Conservation (phyloP, 2,329 filamentous ascomycete species). For the Hypomyces rosellus region DNA sequence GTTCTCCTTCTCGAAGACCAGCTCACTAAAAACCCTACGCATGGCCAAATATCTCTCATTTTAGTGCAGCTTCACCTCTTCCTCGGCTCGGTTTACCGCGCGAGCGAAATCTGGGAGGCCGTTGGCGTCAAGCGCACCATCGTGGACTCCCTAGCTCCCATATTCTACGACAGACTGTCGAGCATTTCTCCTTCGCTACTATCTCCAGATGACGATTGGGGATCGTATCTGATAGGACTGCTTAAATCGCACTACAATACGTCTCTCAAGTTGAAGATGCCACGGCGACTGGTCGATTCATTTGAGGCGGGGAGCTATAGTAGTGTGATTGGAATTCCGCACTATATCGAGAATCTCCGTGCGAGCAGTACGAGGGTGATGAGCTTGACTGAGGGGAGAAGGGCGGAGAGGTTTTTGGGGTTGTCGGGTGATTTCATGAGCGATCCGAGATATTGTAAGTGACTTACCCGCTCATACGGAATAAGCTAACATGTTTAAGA, state of each 20-base stretch:
- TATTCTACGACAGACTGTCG: conserved; percentile 51
- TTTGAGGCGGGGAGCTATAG: conserved; percentile 46
- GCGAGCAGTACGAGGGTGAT: conserved; percentile 47
- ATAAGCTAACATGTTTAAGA: conserved; percentile 25
- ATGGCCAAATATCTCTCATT: conserved; percentile 42
- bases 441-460: conserved; percentile 42
- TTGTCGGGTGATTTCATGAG: conserved; percentile 36
- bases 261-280: conserved; percentile 42
- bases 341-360: conserved; percentile 38
- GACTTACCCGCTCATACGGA: neutral
- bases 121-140: conserved; percentile 52
- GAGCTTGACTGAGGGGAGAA: conserved; percentile 45
- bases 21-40: conserved; percentile 37
- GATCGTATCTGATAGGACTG: conserved; percentile 34
- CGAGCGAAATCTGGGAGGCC: conserved; percentile 42
- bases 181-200: conserved; percentile 40
- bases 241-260: conserved; percentile 40
- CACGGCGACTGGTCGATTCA: conserved; percentile 36
- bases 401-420: conserved; percentile 38
- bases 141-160: conserved; percentile 48
- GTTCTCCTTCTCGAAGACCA: conserved; percentile 45
- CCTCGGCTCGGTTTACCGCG: conserved; percentile 43
- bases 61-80: conserved; percentile 46
- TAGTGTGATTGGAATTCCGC: conserved; percentile 42
- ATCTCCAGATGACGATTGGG: conserved; percentile 25